Evolutionary conservation across 1,284 basidiomycete genomes (phyloP).

Genomic region (Ustilago nuda): DNA sequence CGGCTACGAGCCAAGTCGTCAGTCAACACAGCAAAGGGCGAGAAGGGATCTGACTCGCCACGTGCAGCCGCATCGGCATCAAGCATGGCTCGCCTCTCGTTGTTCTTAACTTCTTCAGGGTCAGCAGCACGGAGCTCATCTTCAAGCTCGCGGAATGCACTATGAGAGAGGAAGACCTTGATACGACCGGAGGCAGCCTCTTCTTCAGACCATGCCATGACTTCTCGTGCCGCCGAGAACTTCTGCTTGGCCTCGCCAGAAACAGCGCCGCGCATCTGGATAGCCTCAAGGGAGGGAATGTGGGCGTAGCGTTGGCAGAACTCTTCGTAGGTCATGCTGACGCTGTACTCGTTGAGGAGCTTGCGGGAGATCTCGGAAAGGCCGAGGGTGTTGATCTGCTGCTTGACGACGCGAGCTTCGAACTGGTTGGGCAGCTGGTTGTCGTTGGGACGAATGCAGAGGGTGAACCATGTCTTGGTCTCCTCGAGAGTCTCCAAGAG

Average conservation of each 20-base stretch:
- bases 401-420: constrained; percentile 89
- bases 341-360: constrained; percentile 70
- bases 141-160: constrained; percentile 88
- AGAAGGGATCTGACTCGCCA: constrained; percentile 73
- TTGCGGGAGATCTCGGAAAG: constrained; percentile 77
- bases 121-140: constrained; percentile 79
- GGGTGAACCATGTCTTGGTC: constrained; percentile 89
- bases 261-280: constrained; percentile 72
- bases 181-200: constrained; percentile 82
- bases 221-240: constrained; percentile 72
- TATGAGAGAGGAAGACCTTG: constrained; percentile 89
- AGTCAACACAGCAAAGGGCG: constrained; percentile 71
- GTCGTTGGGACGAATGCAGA: constrained; percentile 94
- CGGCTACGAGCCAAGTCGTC: constrained; percentile 69
- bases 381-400: constrained; percentile 86
- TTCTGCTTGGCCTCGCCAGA: constrained; percentile 71
- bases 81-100: constrained; percentile 74
- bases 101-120: constrained; percentile 74
- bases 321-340: constrained; percentile 86
- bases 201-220: constrained; percentile 77
- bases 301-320: constrained; percentile 78
- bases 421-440: constrained; percentile 92
- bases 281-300: constrained; percentile 53
- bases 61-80: constrained; percentile 76
- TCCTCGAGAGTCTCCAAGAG: constrained; percentile 90